These are phyloP conservation scores for Didymellaceae sp. DNA, from an alignment of 2,329 filamentous ascomycete species.

Conservation along the genomic window DNA sequence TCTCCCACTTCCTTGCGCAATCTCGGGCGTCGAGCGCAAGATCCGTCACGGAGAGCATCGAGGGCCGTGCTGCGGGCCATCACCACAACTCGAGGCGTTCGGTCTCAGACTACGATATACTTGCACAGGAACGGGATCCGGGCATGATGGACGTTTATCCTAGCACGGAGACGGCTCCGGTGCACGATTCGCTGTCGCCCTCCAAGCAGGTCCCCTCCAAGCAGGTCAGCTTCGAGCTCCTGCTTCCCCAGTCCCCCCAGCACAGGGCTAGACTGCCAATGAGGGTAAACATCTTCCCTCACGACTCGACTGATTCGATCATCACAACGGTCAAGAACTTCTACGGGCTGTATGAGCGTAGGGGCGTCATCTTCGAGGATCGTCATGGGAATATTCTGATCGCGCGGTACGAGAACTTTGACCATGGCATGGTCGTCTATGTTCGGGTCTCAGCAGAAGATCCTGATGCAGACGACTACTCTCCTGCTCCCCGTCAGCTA, in stretches of 20 bases:
- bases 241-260: slow-evolving; percentile 71
- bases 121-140: slow-evolving; percentile 35
- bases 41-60: slow-evolving; percentile 32
- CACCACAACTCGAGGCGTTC: slow-evolving; percentile 37
- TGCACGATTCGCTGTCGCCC: slow-evolving; percentile 46
- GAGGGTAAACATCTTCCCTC: slow-evolving; percentile 88
- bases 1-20: slow-evolving; percentile 41
- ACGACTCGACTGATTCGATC: slow-evolving; percentile 97
- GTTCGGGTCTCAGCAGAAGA: slow-evolving; percentile 77
- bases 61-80: slow-evolving; percentile 37
- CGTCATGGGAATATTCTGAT: slow-evolving; percentile 88
- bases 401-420: slow-evolving; percentile 94
- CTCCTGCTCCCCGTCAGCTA: slow-evolving; percentile 55
- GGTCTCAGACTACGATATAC: slow-evolving; percentile 36
- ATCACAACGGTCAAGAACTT: slow-evolving; percentile 99
- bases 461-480: slow-evolving; percentile 55
- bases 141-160: slow-evolving; percentile 45
- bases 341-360: slow-evolving; percentile 86
- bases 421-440: slow-evolving; percentile 89
- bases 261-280: slow-evolving; percentile 79
- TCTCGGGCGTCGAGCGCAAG: slow-evolving; percentile 34
- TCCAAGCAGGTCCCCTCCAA: slow-evolving; percentile 59
- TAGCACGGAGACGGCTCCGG: slow-evolving; percentile 42
- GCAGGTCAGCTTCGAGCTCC: slow-evolving; percentile 79
- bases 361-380: slow-evolving; percentile 95